Base-by-base conservation (phyloP, 2,329 filamentous ascomycete genomes). In the Graphilbum sp. region DNA sequence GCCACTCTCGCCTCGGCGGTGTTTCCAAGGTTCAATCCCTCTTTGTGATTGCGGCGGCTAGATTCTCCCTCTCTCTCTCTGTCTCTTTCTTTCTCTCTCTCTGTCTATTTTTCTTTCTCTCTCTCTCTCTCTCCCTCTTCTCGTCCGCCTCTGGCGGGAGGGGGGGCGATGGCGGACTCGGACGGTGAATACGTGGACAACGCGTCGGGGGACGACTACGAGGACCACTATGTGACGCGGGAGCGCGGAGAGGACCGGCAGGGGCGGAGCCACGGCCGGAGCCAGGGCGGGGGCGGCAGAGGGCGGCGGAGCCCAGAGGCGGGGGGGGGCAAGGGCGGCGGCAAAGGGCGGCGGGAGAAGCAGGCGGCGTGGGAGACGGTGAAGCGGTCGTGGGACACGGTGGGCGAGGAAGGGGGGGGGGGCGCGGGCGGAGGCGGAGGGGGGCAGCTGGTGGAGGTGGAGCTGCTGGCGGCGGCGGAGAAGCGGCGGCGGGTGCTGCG, bases 361-460 rank as follows among this genome's bases (percentile, higher is more conserved):
- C 16, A 66, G 50, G 70, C 73, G 17, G 69, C 72, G 3, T 79
- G 75, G 75, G 75, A 79, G 53, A 65, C 73, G 52, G 72, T 77
- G 20, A 72, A 75, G 54, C 63, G 75, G 39, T 75, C 71, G 17
- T 79, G 75, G 75, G 83, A 88, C 52, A 72, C 72, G 7, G 72
- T 87, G 25, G 71, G 82, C 36, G 84, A 90, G 57, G 78, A 78
- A 17, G 78, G 75, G 32, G 83, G 79, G 17, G 78, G 75, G 32
- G 83, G 92, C 36, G 84, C 90, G 57, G 78, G 79, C 17, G 78
- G 75, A 32, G 83, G 79, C 17, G 78, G 75, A 32, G 83, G 92
- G 59, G 85, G 82, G 34, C 77, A 75, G 41, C 74, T 93, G 47
- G 77, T 75, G 41, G 72, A 93, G 31, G 76, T 83, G 46, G 78